These are phyloP conservation scores for Pleurotus tuoliensis DNA, from an alignment of 768 basidiomycete genomes.

Conservation along the genomic window DNA sequence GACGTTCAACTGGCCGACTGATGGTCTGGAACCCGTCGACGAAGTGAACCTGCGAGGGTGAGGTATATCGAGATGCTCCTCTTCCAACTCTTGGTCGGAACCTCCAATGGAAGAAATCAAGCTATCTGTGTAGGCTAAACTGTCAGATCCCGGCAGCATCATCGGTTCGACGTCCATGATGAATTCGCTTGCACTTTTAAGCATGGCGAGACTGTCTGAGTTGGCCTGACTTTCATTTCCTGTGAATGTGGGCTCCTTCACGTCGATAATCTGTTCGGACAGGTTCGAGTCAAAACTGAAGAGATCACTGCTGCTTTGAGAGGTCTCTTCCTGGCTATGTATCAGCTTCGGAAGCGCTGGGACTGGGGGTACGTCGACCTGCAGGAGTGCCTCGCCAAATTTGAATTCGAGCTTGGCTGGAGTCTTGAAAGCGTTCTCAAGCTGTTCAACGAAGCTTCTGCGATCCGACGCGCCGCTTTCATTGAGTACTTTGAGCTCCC, in stretches of 20 bases:
- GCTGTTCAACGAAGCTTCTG: conserved; percentile 75
- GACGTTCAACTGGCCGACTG: conserved; percentile 64
- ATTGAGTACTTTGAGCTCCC: conserved; percentile 65
- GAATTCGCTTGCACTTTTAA: background rate
- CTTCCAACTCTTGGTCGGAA: conserved; percentile 12
- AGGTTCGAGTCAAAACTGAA: conserved; percentile 13
- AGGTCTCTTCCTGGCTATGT: conserved; percentile 1
- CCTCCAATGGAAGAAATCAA: conserved; percentile 12
- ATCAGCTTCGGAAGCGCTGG: conserved; percentile 40
- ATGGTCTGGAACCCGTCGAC: conserved; percentile 41
- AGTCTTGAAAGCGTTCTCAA: conserved; percentile 77
- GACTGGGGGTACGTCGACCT: conserved; percentile 45
- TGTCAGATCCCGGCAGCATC: conserved; percentile 34
- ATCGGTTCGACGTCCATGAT: conserved; percentile 33
- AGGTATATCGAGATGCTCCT: conserved; percentile 9
- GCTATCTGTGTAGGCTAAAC: conserved; percentile 31
- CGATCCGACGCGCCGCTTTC: conserved; percentile 68
- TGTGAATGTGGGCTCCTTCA: conserved; percentile 25
- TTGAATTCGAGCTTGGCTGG: conserved; percentile 65
- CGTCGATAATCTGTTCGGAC: conserved; percentile 20
- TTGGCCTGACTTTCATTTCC: conserved; percentile 7
- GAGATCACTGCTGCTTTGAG: conserved; percentile 14
- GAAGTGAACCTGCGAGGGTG: conserved; percentile 16
- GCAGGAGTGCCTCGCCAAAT: conserved; percentile 34
- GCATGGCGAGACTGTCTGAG: background rate